Base-by-base conservation (phyloP, 495 filamentous ascomycete genomes). In the Aspergillus homomorphus region DNA sequence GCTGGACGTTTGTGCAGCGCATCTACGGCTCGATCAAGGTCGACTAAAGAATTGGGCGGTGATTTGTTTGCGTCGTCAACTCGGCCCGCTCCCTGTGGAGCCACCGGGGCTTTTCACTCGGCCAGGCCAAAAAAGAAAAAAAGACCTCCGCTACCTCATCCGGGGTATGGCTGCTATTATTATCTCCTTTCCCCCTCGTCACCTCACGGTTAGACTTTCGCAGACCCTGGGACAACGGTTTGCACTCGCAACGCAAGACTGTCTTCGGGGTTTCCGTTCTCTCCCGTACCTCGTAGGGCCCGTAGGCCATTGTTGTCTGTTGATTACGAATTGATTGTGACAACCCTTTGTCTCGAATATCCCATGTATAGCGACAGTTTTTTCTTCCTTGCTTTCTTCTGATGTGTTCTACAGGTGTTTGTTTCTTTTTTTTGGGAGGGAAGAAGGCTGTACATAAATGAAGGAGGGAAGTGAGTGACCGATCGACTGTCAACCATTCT, bases 21-120 rank as follows among this genome's bases (percentile, higher is more conserved):
- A 98, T 98, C 46, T 98, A 98, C 70, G 77, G 85, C 18, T 96
- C 91, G 16, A 96, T 98, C 76, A 98, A 98, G 77, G 88, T 98
- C 57, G 94, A 98, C 61, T 96, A 80, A 12, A 38, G 12, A 78
- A 52, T 12, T 2, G 10, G 20, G 38, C 19, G 42, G 4, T n/a
- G 42, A 38, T 26, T 9, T 43, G 41, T 18, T 33, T 15, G n/a
- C 44, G 19, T 24, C 30, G 42, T 54, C 38, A 20, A 41, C 18
- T 21, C 49, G 45, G 30, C 33, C 24, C 42, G 21, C 28, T 33
- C 28, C 53, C 21, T 4, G 44, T 54, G 55, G 46, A 28, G 45
- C 45, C 21, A 38, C 22, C 26, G 8, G 22, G 9, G 24, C 20
- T 41, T 41, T 49, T 24, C 2, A 2, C 33, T 38, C 6, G 33